Conservation (phyloP, 2,329 filamentous ascomycete species). For the Aspergillus hortae region DNA sequence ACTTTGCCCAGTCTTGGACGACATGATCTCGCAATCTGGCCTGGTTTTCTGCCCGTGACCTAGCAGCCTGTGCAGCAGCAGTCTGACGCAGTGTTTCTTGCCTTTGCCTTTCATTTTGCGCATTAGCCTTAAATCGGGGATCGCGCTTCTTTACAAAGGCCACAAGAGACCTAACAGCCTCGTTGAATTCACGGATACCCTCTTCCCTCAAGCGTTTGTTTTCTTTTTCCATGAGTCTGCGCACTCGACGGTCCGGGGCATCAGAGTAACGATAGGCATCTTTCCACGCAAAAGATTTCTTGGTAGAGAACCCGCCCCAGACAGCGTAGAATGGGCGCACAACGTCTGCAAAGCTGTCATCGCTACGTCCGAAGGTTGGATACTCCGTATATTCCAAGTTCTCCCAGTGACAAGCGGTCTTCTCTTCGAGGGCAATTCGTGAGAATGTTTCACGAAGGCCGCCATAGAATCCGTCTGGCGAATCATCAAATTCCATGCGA, state of each 20-base stretch:
- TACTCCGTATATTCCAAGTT: conserved; percentile 62
- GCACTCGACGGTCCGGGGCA: conserved; percentile 77
- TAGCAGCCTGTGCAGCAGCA: conserved; percentile 77
- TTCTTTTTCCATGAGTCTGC: conserved; percentile 90
- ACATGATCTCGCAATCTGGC: conserved; percentile 64
- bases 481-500: conserved; percentile 74
- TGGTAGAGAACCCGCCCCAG: conserved; percentile 80
- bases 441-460: conserved; percentile 74
- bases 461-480: conserved; percentile 78
- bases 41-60: conserved; percentile 75
- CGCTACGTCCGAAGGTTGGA: conserved; percentile 76
- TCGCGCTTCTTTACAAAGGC: conserved; percentile 89
- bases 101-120: conserved; percentile 73
- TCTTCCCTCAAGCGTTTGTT: conserved; percentile 82
- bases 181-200: conserved; percentile 83
- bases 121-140: conserved; percentile 74
- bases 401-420: conserved; percentile 68
- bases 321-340: conserved; percentile 76
- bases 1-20: conserved; percentile 72
- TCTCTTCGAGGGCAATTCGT: conserved; percentile 75
- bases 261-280: conserved; percentile 80
- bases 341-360: conserved; percentile 69
- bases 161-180: conserved; percentile 81
- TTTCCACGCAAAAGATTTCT: conserved; percentile 84
- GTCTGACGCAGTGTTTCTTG: conserved; percentile 74